Conservation (phyloP, 345 rosid species). For the Gossypium longicalyx region DNA sequence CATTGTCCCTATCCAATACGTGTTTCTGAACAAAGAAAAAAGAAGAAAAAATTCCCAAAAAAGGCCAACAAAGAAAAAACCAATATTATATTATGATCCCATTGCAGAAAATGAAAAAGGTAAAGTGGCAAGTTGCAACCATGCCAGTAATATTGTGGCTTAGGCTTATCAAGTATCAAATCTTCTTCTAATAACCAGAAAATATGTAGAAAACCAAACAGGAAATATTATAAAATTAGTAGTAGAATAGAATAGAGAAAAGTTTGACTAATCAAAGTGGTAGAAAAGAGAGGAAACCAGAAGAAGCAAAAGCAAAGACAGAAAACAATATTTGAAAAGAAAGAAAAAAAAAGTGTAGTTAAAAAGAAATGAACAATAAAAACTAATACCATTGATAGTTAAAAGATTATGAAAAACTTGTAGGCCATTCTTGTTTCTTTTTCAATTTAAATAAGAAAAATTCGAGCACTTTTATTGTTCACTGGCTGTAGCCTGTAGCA, state of each 20-base stretch:
- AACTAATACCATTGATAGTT: constrained; percentile 13
- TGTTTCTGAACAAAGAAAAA: constrained; percentile 1
- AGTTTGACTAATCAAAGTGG: not conserved
- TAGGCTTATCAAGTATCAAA: constrained; percentile 22
- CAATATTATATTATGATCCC: constrained; percentile 13
- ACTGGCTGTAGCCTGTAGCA: constrained; percentile 41
- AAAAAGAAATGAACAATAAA: constrained; percentile 23
- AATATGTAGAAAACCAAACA: constrained; percentile 5
- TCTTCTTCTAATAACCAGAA: constrained; percentile 14
- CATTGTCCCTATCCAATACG: constrained; percentile 23
- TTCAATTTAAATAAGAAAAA: constrained; percentile 24
- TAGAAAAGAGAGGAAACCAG: not conserved
- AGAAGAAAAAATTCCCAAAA: not conserved
- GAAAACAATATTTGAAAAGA: constrained; percentile 27
- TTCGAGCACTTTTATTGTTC: constrained; percentile 30
- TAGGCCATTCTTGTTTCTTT: constrained; percentile 7
- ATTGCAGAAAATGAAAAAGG: not conserved
- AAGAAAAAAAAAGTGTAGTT: constrained; percentile 21
- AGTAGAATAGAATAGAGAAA: not conserved
- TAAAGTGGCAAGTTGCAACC: constrained; percentile 8
- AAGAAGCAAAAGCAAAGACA: constrained; percentile 14
- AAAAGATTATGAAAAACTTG: constrained; percentile 6
- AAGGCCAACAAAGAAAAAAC: constrained; percentile 25
- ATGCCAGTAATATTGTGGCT: constrained; percentile 12
- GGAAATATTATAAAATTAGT: not conserved